Base-by-base conservation (phyloP, 208 protist species). In the Novymonas esmeraldas region DNA sequence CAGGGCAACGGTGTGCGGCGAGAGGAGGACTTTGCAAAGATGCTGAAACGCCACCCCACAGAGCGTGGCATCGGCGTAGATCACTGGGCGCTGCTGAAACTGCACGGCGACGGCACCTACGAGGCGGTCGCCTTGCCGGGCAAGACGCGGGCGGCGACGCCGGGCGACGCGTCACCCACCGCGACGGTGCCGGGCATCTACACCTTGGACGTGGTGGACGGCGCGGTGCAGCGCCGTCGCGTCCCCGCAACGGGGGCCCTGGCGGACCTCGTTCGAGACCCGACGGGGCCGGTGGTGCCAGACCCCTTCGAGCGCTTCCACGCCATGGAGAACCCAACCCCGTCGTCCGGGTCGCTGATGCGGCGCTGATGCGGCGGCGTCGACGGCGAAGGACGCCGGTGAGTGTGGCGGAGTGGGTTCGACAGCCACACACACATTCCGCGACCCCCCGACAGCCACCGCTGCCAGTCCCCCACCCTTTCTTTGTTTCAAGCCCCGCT, bases 31-130 rank as follows among this genome's bases (percentile, higher is more conserved):
- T 92, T 97, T 39, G 65, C 77, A 20, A 79, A 81, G 46, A 96
- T 97, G 93, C 50, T 96, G 76, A 78, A 79, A 68, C 80, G 93
- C n/a, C 93, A 97, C 80, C 81, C 85, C 7, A 89, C 79, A 0
- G 93, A 97, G 77, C 81, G 85, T 18, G 92, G 93, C 18, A 86
- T 97, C 60, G 81, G 75, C 41, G 67, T 97, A 39, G 93, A 96
- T 66, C 84, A 96, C 82, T 92, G 86, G 87, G 85, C 90, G 4
- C 87, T 79, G 38, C 78, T 97, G 18, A 60, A 93, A 18, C 52
- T 97, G 24, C 31, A 60, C 2, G 92, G 90, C 28, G 80, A 95
- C 31, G 87, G 89, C 41, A 60, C 18, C 11, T 97, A 94, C 70
- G 76, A 88, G 34, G 85, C 90, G 16, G 82, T 89, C 38, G 20